These are phyloP conservation scores for Hypoxylon perforatum DNA, from an alignment of 495 filamentous ascomycete species.

Conservation along the genomic window DNA sequence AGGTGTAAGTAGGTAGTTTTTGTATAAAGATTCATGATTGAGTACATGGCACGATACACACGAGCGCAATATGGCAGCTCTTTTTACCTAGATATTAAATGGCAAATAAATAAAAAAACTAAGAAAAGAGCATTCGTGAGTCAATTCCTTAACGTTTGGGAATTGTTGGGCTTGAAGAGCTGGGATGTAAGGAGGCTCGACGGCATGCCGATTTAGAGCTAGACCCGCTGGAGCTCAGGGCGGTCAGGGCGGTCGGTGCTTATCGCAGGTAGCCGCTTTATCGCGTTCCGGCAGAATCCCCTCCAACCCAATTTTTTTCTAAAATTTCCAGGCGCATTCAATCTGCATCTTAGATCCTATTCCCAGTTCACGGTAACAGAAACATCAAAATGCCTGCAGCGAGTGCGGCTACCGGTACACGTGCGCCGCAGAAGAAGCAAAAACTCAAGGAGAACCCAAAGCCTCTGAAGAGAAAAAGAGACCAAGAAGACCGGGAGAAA, in stretches of 20 bases:
- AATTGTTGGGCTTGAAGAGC: no score
- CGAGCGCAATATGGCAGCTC: no score
- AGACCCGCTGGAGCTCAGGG: conserved; percentile 4
- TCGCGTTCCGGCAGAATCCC: conserved; percentile 41
- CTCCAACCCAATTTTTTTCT: conserved; percentile 33
- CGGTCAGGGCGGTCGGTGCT: conserved; percentile 43
- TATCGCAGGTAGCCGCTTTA: not conserved
- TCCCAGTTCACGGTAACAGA: conserved; percentile 2
- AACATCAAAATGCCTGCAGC: conserved; percentile 27
- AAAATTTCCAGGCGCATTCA: conserved; percentile 19
- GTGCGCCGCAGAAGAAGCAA: conserved; percentile 34
- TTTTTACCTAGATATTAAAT: no score
- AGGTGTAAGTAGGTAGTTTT: no score
- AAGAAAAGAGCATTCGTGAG: no score
- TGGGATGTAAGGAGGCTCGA: no score
- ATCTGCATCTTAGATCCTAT: conserved; percentile 3
- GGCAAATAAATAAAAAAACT: no score
- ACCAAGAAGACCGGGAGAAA: conserved; percentile 66
- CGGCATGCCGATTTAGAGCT: no score
- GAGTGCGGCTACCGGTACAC: conserved; percentile 7
- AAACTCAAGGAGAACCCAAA: conserved; percentile 48
- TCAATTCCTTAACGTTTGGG: no score
- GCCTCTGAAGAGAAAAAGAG: conserved; percentile 58
- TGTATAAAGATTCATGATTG: no score
- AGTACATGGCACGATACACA: no score